Conservation (phyloP, 78 protist species). For the Dictyostelium discoideum region DNA sequence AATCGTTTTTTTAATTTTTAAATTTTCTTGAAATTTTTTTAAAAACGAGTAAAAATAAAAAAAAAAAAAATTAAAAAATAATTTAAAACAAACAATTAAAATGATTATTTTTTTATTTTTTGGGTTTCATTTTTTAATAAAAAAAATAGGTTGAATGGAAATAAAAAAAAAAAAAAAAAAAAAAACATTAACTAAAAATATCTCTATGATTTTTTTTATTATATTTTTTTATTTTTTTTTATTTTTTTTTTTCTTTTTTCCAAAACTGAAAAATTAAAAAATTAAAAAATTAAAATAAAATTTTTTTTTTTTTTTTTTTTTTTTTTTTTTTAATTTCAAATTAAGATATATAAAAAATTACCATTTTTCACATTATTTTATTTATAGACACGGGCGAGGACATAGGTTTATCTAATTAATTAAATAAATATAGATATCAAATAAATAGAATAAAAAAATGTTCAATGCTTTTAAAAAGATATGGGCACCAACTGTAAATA, state of each 20-base stretch:
- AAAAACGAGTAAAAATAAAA: neutral
- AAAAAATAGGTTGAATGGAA: too few relatives aligned
- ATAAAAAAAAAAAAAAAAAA: too few relatives aligned
- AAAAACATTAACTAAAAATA: too few relatives aligned
- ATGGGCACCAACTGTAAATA: slow-evolving; percentile 8
- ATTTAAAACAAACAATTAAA: neutral
- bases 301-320: neutral
- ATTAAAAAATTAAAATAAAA: neutral
- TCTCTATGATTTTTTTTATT: too few relatives aligned
- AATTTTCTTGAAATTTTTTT: neutral
- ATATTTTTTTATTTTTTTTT: neutral
- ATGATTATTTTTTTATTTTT: too few relatives aligned
- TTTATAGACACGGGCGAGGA: neutral
- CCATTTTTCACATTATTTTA: neutral
- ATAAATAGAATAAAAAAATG: neutral
- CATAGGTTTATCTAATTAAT: neutral
- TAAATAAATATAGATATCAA: neutral
- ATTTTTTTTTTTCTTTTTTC: neutral
- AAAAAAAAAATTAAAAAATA: neutral
- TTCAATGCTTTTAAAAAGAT: slow-evolving; percentile 31
- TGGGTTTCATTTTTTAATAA: too few relatives aligned
- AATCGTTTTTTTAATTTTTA: neutral
- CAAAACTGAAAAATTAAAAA: neutral
- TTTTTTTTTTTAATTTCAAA: neutral
- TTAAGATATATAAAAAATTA: neutral